phyloP scores from a whole-genome alignment of 305 asterid species.

The Solanum hybrid region DNA sequence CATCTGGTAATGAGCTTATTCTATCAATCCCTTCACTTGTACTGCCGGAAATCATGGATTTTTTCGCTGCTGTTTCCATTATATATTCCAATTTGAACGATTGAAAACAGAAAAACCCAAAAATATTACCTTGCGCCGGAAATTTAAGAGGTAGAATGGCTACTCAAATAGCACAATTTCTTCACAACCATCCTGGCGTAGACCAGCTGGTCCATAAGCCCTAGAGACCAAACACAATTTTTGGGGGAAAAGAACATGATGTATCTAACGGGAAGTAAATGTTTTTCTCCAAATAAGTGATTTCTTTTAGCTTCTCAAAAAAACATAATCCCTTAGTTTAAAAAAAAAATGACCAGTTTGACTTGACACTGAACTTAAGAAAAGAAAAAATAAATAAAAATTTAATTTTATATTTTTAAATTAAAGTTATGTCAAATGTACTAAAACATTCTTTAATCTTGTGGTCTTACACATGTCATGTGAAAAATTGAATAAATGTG shows the following conservation, averaged over 20 bases:
- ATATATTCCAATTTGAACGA: background rate
- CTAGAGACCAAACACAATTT: background rate
- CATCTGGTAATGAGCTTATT: slow-evolving; percentile 14
- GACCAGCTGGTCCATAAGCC: background rate
- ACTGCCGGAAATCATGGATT: background rate
- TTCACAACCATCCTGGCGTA: background rate
- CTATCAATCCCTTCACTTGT: slow-evolving; percentile 4
- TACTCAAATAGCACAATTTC: background rate
- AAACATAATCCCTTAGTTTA: no score
- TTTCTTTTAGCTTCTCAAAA: no score
- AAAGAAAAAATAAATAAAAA: no score
- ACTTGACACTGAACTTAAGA: no score
- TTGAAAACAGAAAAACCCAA: background rate
- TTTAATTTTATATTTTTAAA: no score
- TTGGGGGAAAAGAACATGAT: no score
- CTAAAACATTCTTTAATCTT: no score
- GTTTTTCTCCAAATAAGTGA: no score
- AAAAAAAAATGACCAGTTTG: no score
- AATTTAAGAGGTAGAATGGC: background rate
- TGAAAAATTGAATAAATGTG: no score
- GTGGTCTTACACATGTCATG: rapidly evolving
- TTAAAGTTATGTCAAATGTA: no score
- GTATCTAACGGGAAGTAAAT: no score
- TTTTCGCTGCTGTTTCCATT: background rate
- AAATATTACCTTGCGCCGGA: background rate